These are phyloP conservation scores for Chimonanthus praecox DNA, from an alignment of 164 flowering plant genomes.

Conservation along the genomic window DNA sequence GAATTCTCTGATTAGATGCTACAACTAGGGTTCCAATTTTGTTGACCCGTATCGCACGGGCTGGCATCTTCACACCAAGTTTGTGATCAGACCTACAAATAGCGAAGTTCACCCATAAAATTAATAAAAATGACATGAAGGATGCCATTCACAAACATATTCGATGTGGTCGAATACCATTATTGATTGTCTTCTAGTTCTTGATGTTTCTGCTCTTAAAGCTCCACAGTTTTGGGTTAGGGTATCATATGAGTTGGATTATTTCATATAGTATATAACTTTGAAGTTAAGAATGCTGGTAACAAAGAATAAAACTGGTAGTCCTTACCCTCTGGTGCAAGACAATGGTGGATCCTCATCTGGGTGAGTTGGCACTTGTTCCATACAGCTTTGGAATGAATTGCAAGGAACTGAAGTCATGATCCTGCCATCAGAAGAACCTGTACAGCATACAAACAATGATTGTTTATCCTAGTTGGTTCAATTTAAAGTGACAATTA, in stretches of 20 bases:
- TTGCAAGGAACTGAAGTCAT: slow-evolving; percentile 13
- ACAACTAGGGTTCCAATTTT: slow-evolving; percentile 6
- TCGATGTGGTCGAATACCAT: not conserved
- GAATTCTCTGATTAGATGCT: not conserved
- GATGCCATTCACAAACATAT: no score
- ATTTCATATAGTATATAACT: no score
- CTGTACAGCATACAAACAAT: slow-evolving; percentile 6
- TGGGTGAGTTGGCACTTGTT: not conserved
- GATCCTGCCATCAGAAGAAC: slow-evolving; percentile 11
- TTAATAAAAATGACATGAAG: not conserved
- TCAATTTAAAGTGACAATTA: not conserved
- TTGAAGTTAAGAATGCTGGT: not conserved
- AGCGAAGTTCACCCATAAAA: not conserved
- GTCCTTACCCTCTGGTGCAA: not conserved
- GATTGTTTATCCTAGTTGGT: not conserved
- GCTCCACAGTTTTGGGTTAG: not conserved
- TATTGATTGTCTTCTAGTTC: not conserved
- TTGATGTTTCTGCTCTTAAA: no score
- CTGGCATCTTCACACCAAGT: slow-evolving; percentile 27
- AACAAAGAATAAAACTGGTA: not conserved
- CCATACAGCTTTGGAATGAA: slow-evolving; percentile 4
- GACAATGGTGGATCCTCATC: not conserved
- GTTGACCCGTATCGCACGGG: slow-evolving; percentile 23
- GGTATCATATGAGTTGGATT: no score
- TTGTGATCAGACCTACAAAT: slow-evolving; percentile 21